A percentile compares a stretch with the other conserved stretches of the same genome.
Conservation (phyloP, 2,329 filamentous ascomycete genomes). For the Penicillium occitanis region DNA sequence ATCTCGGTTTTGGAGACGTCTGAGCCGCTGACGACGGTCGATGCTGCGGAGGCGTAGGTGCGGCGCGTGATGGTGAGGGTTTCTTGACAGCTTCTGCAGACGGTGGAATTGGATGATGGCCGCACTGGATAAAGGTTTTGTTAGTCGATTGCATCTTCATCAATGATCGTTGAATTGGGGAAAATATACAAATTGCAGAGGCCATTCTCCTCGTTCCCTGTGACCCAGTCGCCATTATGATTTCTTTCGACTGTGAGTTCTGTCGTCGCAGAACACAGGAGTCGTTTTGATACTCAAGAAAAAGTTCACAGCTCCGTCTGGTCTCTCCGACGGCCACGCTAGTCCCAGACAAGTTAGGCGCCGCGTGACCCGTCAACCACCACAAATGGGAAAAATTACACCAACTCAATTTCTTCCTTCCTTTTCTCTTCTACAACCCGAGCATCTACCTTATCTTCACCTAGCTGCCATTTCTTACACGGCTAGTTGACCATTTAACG, state of each 20-base stretch:
- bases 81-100: constrained; percentile 47
- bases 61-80: constrained; percentile 41
- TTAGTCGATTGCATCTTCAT: constrained; percentile 16
- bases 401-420: constrained; percentile 25
- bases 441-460: constrained; percentile 96
- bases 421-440: constrained; percentile 46
- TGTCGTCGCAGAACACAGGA: constrained; percentile 24
- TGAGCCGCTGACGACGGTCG: constrained; percentile 39
- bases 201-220: constrained; percentile 44
- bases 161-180: not conserved
- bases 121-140: constrained; percentile 23
- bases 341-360: constrained; percentile 30
- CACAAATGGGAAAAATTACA: constrained; percentile 24
- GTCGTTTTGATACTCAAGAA: constrained; percentile 30
- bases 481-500: constrained; percentile 86
- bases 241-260: constrained; percentile 10
- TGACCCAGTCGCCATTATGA: constrained; percentile 41
- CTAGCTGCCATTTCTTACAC: constrained; percentile 64
- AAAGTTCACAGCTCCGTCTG: constrained; percentile 35
- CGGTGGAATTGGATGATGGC: constrained; percentile 40
- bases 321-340: constrained; percentile 25
- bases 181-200: constrained; percentile 40
- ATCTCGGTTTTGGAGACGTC: constrained; percentile 30
- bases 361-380: constrained; percentile 28
- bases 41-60: constrained; percentile 38